phyloP scores from a whole-genome alignment of 352 stramenopile species.

The Pythium inflatum region DNA sequence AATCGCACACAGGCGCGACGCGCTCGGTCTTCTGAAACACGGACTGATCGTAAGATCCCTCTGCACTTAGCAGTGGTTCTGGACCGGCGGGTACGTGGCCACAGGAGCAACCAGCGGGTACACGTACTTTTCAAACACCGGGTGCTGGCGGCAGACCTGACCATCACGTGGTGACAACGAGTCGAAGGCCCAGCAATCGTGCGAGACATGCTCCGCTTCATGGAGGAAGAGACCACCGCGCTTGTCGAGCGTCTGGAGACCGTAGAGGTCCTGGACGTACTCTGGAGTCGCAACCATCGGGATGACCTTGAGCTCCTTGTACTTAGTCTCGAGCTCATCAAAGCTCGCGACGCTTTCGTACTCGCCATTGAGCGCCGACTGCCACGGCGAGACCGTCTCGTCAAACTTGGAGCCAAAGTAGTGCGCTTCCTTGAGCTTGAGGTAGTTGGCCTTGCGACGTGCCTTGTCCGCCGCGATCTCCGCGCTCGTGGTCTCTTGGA shows the following conservation, averaged over 20 bases:
- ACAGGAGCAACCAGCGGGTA: slow-evolving; percentile 25
- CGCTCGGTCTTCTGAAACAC: too few species aligned
- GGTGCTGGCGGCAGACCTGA: slow-evolving; percentile 35
- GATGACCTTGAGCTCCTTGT: slow-evolving; percentile 38
- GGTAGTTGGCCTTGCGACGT: slow-evolving; percentile 44
- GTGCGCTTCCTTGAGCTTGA: slow-evolving; percentile 32
- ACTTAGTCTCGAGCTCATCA: slow-evolving; percentile 36
- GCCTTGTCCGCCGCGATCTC: slow-evolving; percentile 23
- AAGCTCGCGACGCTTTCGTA: slow-evolving; percentile 39
- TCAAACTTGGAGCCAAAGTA: slow-evolving; percentile 47
- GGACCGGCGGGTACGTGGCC: too few species aligned
- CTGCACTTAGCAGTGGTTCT: too few species aligned
- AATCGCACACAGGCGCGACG: too few species aligned
- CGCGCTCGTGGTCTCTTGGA: slow-evolving; percentile 29
- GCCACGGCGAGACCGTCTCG: slow-evolving; percentile 47
- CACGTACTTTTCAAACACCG: slow-evolving; percentile 43
- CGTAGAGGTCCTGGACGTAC: slow-evolving; percentile 46
- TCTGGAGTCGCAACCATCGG: slow-evolving; percentile 44
- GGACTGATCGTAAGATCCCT: too few species aligned
- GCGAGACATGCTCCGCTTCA: slow-evolving; percentile 31
- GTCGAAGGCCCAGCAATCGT: slow-evolving; percentile 44
- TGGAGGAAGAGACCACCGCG: slow-evolving; percentile 37
- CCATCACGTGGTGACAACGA: neutral
- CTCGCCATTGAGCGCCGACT: slow-evolving; percentile 36
- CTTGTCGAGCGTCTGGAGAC: slow-evolving; percentile 40